Percentiles rank a stretch among this genome's conserved stretches.
phyloP scores from a whole-genome alignment of 768 basidiomycete genomes.

The Collybiopsis confluens region DNA sequence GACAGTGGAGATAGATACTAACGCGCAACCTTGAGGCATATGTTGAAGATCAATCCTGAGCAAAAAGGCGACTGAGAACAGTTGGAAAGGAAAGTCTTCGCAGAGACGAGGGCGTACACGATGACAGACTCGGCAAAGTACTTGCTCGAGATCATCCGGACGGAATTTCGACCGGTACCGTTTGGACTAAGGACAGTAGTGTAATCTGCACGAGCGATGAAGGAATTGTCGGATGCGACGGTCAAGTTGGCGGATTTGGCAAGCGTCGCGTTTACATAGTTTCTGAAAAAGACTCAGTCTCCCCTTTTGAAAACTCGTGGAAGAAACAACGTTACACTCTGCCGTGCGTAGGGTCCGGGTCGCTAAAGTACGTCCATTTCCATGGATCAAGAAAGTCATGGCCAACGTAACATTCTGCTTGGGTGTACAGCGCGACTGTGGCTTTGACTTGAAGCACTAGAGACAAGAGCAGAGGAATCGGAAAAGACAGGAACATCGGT shows the following conservation, averaged over 20 bases:
- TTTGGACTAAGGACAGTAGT: constrained; percentile 30
- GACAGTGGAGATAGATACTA: constrained; percentile 6
- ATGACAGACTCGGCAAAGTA: constrained; percentile 29
- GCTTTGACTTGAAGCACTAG: too few species aligned
- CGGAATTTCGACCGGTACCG: constrained; percentile 37
- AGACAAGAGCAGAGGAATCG: too few species aligned
- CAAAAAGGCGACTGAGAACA: too few species aligned
- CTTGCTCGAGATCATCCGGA: constrained; percentile 34
- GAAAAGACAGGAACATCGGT: too few species aligned
- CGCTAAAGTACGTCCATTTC: constrained; percentile 44
- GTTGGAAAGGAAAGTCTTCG: neutral
- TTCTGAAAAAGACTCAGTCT: constrained; percentile 26
- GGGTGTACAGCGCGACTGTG: too few species aligned
- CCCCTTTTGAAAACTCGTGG: neutral
- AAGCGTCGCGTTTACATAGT: constrained; percentile 36
- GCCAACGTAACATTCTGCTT: too few species aligned
- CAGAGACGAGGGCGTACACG: constrained; percentile 18
- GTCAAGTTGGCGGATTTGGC: constrained; percentile 39
- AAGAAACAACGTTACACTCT: constrained; percentile 43
- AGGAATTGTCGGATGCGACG: constrained; percentile 29
- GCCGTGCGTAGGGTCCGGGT: constrained; percentile 61
- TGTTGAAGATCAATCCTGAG: constrained; percentile 38
- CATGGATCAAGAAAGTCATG: constrained; percentile 45
- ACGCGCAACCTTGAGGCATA: constrained; percentile 56
- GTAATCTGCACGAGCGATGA: constrained; percentile 37